Conservation (phyloP, 805 yeast genomes). For the Myxozyma neotropica region DNA sequence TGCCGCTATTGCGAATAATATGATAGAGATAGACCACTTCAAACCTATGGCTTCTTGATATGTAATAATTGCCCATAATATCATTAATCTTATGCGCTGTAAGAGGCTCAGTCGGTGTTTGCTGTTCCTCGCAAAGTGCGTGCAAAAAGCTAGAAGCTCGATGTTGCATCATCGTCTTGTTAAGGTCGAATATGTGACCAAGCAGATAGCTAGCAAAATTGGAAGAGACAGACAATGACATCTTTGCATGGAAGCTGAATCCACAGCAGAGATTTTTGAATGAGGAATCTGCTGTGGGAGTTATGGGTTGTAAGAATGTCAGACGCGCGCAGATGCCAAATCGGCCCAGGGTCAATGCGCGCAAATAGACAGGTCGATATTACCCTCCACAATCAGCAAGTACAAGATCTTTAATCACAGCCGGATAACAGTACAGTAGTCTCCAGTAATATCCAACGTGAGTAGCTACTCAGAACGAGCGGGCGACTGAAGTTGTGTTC, state of each 20-base stretch:
- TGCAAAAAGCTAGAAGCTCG: neutral
- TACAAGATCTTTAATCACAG: too few species aligned
- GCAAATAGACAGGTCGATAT: too few species aligned
- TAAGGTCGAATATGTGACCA: neutral
- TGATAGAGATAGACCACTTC: conserved; percentile 1
- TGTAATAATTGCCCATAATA: neutral
- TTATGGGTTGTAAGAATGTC: neutral
- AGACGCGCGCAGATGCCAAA: too few species aligned
- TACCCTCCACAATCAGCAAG: neutral
- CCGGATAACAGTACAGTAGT: too few species aligned
- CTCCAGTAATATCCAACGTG: too few species aligned
- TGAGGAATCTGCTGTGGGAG: neutral
- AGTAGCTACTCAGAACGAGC: too few species aligned
- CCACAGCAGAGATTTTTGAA: too few species aligned
- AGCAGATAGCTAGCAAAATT: conserved; percentile 1
- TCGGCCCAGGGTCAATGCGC: too few species aligned
- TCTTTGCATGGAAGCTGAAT: neutral
- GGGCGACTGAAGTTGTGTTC: too few species aligned
- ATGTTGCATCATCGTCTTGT: neutral
- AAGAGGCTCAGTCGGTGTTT: neutral
- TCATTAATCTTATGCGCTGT: neutral
- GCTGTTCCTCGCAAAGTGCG: neutral
- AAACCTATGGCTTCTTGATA: neutral
- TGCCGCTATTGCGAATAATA: neutral
- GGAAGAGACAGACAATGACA: neutral